Evolutionary conservation across 1,284 basidiomycete species (phyloP).

Genomic region (Cronartium quercuum): DNA sequence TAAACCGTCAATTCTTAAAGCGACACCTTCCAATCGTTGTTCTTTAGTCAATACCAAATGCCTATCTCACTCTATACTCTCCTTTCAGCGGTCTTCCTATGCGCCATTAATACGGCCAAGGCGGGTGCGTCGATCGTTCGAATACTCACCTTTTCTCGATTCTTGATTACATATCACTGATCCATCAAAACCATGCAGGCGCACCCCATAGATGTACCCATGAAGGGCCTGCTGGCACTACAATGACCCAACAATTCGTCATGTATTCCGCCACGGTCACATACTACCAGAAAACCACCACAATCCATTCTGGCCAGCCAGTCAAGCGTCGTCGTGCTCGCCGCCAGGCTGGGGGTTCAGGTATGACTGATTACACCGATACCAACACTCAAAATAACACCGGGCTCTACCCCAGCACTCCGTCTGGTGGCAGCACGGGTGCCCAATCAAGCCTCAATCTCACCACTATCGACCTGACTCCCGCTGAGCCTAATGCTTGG

Average conservation of each 20-base stretch:
- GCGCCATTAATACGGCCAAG: not conserved
- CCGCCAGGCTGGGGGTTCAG: no score
- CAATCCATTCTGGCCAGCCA: not conserved
- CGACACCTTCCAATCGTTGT: not conserved
- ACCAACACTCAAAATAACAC: not conserved
- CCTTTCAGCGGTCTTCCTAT: not conserved
- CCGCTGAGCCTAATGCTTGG: constrained; percentile 3
- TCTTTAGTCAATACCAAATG: not conserved
- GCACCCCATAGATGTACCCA: no score
- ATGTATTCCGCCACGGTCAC: not conserved
- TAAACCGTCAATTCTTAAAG: not conserved
- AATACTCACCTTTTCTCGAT: no score
- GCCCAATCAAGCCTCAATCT: not conserved
- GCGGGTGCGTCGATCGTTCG: not conserved
- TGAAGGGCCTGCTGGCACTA: not conserved
- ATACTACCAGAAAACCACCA: not conserved
- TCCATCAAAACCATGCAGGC: no score
- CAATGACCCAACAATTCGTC: not conserved
- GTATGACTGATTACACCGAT: not conserved
- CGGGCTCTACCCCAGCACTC: not conserved
- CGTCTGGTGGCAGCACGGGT: not conserved
- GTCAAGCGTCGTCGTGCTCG: not conserved
- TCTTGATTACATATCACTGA: no score
- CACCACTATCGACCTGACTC: constrained; percentile 19
- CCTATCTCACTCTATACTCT: not conserved